Base-by-base conservation (phyloP, 768 basidiomycete species). In the Saitozyma sp. region DNA sequence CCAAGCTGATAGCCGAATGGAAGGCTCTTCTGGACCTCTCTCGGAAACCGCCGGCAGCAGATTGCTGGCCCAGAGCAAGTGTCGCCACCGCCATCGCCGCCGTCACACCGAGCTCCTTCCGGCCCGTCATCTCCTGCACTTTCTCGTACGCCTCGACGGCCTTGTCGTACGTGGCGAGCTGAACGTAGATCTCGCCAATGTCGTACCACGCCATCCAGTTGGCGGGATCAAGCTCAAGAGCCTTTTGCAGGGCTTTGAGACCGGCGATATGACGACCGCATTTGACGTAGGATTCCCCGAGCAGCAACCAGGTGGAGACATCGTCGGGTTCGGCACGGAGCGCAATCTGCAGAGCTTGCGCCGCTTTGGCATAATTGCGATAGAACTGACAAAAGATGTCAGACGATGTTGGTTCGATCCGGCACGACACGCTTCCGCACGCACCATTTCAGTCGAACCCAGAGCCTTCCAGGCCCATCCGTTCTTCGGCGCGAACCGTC, bases 381-480 rank as follows among this genome's bases (percentile, higher is more conserved):
- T 79, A 77, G 54, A 73, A 68, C 74, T 76, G 56, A 13, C 40
- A 59, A 9, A 8, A n/a, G 13, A 46, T 11, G n/a, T 59, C 43
- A 66, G 48, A 56, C 1, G 6, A 8, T 2, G 14, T 9, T 17
- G 16, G 10, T n/a, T 11, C 5, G 29, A 29, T 29, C 29, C 5
- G 29, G 5, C 2, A 29, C 29, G 29, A 29, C 29, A 29, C 29
- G 29, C 29, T 29, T 29, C 29, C 29, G 29, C 17, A 81, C 88
- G 78, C 71, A 93, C 95, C 80, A 94, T 81, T 77, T 94, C 92
- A 1, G 93, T 93, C 0, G 91, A 86, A 1, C 92, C 96, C 42
- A 92, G 80, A 19, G 93, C 94, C 79, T 96, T 97, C 94, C 95
- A 99, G 3, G 96, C 96, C 96, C 96, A 99, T 8, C 88, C 85